These are phyloP conservation scores for Stipa capillata DNA, from an alignment of 176 grass and related monocot species.

Conservation along the genomic window DNA sequence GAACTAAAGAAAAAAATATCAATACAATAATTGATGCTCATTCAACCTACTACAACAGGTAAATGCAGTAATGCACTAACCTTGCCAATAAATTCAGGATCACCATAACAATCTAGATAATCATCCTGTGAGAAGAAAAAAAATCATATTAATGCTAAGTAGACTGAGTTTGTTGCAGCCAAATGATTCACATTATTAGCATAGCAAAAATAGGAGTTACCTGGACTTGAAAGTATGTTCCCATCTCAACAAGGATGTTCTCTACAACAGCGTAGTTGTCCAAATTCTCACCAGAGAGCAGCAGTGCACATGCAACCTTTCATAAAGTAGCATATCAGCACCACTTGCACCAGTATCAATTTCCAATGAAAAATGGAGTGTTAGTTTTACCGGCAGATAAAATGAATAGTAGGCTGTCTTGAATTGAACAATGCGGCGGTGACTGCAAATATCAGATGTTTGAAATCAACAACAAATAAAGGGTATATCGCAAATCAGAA, in stretches of 20 bases:
- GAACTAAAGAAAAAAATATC: neutral
- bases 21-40: neutral
- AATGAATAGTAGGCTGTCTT: constrained; percentile 99
- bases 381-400: constrained; percentile 78
- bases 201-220: constrained; percentile 26
- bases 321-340: constrained; percentile 16
- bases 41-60: neutral
- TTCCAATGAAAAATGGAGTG: neutral
- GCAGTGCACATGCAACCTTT: constrained; percentile 95
- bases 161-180: neutral
- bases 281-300: constrained; percentile 79
- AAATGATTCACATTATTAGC: neutral
- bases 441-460: constrained; percentile 39
- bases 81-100: constrained; percentile 93
- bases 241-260: constrained; percentile 93
- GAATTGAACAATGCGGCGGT: constrained; percentile 81
- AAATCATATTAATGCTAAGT: neutral
- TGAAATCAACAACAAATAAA: neutral
- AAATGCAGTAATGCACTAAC: constrained; percentile 37
- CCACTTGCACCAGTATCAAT: neutral
- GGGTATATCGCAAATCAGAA: neutral
- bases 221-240: constrained; percentile 97
- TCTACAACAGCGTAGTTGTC: constrained; percentile 67
- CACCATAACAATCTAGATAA: constrained; percentile 90
- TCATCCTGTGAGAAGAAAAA: constrained; percentile 75